Evolutionary conservation across 2,329 filamentous ascomycete species (phyloP), one percentile per base, ranked within the genome.

Genomic region (Alternaria novae-zelandiae): DNA sequence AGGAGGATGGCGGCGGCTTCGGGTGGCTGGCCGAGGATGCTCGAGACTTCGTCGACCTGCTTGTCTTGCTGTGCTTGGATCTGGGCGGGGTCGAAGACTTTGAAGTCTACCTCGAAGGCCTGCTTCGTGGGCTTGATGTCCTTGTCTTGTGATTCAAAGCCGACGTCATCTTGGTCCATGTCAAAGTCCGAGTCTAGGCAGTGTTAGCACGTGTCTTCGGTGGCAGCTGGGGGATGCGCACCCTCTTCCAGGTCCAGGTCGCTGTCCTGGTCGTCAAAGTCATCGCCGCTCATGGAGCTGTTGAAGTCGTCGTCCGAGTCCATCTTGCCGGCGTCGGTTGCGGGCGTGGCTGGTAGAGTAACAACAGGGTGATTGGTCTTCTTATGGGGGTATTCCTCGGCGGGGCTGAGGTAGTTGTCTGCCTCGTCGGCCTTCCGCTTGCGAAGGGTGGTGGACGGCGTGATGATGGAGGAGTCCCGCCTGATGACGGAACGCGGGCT

Each of bases 271-370:
- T 94, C 91, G 67, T 91, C 87, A 64, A 93, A 87, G 64, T 88
- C 87, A 68, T 92, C 90, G 76, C 91, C 97, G 45, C 92, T 95
- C 72, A 90, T 86, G 76, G 90, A 89, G 73, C 92, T 96, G 87
- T 96, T 91, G 80, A 94, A 94, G 64, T 97, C 95, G 76, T 97
- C 94, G 74, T 98, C 95, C 9, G 94, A 97, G 83, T 97, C 94
- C 94, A 97, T 97, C 68, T 84, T 87, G 79, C 78, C 82, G 36
- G 74, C 70, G 66, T 70, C 73, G 51, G 77, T 77, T 43, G 71
- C 69, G 57, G 77, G 78, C 26, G 76, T 80, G 51, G 72, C 75
- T 57, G 74, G 77, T 12, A 77, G 74, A 51, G 67, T 63, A 56
- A 64, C 55, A 53, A 62, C 43, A 21, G 61, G 43, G 25, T 66